Evolutionary conservation across 495 filamentous ascomycete genomes (phyloP).

Genomic region (Podospora pseudocomata): DNA sequence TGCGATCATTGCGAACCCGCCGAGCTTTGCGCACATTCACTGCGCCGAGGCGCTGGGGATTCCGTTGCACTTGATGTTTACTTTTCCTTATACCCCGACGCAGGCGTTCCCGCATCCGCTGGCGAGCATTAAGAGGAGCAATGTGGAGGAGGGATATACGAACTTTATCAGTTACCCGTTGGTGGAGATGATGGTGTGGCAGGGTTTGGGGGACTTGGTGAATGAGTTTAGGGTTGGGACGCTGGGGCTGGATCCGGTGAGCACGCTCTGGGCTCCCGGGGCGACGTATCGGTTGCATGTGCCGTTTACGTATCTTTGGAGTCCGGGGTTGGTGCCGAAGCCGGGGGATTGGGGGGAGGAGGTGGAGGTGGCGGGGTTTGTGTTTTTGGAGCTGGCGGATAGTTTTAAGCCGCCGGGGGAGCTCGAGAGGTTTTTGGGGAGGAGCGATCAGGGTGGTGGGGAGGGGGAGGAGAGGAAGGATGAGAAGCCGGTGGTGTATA

Average conservation of each 20-base stretch:
- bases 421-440: conserved; percentile 59
- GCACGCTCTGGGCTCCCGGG: conserved; percentile 62
- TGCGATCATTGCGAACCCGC: conserved; percentile 81
- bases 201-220: conserved; percentile 72
- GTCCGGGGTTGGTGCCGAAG: conserved; percentile 75
- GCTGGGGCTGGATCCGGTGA: conserved; percentile 65
- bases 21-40: conserved; percentile 76
- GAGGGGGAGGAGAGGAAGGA: conserved; percentile 31
- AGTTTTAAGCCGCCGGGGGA: conserved; percentile 61
- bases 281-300: conserved; percentile 60
- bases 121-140: conserved; percentile 61
- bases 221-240: conserved; percentile 65
- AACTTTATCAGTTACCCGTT: conserved; percentile 74
- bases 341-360: conserved; percentile 71
- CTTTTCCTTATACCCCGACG: conserved; percentile 69
- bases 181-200: conserved; percentile 79
- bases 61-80: conserved; percentile 80
- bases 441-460: conserved; percentile 11
- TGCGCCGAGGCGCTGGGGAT: conserved; percentile 78
- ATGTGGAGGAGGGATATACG: conserved; percentile 56
- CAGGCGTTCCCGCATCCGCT: conserved; percentile 68
- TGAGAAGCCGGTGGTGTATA: conserved; percentile 55
- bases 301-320: conserved; percentile 81
- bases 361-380: conserved; percentile 70
- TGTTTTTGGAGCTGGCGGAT: conserved; percentile 62